Base-by-base conservation (phyloP, 345 rosid genomes). In the Sonneratia alba region DNA sequence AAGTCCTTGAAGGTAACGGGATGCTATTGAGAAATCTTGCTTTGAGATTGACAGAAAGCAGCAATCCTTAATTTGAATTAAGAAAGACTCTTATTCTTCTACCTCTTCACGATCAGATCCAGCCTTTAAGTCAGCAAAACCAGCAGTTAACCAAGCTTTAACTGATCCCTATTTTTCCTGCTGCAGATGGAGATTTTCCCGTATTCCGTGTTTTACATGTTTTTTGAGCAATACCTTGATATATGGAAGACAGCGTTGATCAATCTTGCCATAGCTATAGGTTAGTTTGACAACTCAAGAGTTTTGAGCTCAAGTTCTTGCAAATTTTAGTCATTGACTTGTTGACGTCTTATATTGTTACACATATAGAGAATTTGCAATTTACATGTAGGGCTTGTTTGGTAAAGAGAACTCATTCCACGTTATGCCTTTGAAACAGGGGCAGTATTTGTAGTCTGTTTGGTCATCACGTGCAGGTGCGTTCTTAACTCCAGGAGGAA, bases 151-250 rank as follows among this genome's bases (percentile, higher is more conserved):
- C 36, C 48, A 43, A 45, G 37, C 22, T 40, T 67, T 67, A 43
- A 67, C 43, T 38, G 19, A 11, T 42, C 51, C 15, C 18, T 73
- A 22, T 24, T 47, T 13, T 36, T 10, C 51, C 70, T 72, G 76
- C 7, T 85, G 79, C 97, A 95, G 99, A 87, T 95, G 81, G 97
- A 95, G 79, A 88, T 92, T 71, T 95, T 90, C 80, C 99, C 99
- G 72, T 92, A 95, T 73, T 95, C 99, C 3, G 99, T 95, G 34
- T 95, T 95, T 75, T 95, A 95, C 76, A 95, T 95, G 96, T 95
- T 87, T 83, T 95, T 95, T 71, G 99, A 95, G 86, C 99, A 95
- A 79, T 95, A 95, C 80, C 98, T 95, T 76, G 86, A 90, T 76
- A 95, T 95, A 81, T 95, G 99, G 99, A 95, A 71, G 86, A 92